Evolutionary conservation across 768 basidiomycete species (phyloP), one percentile per base, ranked within the genome.

Genomic region (Gloeopeniophorella convolvens): DNA sequence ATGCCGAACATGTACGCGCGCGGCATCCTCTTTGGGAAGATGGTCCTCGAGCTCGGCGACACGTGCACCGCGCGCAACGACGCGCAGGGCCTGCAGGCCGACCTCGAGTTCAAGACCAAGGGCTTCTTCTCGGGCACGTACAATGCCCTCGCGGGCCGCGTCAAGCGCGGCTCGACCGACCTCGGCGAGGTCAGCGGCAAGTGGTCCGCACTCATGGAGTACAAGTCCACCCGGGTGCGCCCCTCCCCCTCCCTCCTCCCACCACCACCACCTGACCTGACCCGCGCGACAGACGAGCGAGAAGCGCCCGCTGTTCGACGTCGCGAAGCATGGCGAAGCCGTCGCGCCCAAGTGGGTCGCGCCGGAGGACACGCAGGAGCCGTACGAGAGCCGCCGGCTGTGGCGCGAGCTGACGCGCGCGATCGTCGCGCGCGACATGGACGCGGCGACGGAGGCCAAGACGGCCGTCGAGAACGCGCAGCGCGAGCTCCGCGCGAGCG

Each of bases 1-100:
- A 96, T 99, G 94, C 96, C 96, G 26, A 98, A 97, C 72, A 96
- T 97, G 86, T 95, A 90, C 63, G 89, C 86, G 40, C 77, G 89
- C 31, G 89, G 89, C 7, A 89, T 90, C 58, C 68, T 90, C 35
- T 91, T 88, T 66, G 88, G 87, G 9, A 90, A 89, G 75, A 95
- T 99, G 93, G 85, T 97, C 23, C 73, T 95, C 45, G 96, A 99
- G 70, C 74, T 99, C 18, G 94, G 95, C 4, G 96, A 98, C 67
- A 78, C 80, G 28, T 92, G 90, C 59, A 77, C 72, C 7, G 90
- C 91, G 50, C 82, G 80, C 71, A 93, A 92, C 70, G 83, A 88
- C 61, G 81, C 80, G 60, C 79, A 80, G 36, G 81, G 80, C 16
- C 65, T 89, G 55, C 69, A 65, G 39, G 89, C 87, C 54, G 92